Evolutionary conservation across 306 rosid species (phyloP), one percentile per base, ranked within the genome.

Genomic region (Cicer arietinum): DNA sequence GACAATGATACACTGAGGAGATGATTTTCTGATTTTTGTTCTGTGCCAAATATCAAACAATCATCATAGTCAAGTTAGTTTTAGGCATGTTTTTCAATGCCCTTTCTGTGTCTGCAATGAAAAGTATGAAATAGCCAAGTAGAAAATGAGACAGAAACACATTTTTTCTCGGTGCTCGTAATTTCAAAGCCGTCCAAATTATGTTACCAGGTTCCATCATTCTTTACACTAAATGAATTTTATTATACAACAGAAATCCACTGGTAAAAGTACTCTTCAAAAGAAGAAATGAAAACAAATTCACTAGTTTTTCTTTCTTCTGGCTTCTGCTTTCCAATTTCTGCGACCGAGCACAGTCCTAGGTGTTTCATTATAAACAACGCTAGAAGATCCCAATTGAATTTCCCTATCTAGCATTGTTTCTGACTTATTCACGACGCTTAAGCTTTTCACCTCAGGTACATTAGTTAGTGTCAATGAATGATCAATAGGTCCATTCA

Each of bases 301-400:
- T 64, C 60, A 67, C 86, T 77, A 86, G 81, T 69, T 83, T 62
- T 71, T 88, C 88, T 83, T 88, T 83, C 81, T 91, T 86, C 98
- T 91, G 25, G 97, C 97, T 75, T 94, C 97, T 39, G 94, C 96
- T 85, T 91, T 94, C 98, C 97, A 94, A 53, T 91, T 86, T 87
- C 98, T 90, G 39, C 91, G 81, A 57, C 89, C 74, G 10, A 75
- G 46, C 43, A 69, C 83, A 72, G 81, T 30, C 77, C 85, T 87
- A 41, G 79, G 84, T 41, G 75, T 78, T 76, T 81, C 86, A 48
- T 60, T 53, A 78, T 45, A 68, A 44, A 11, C 83, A 50, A 56
- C n/a, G 63, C 75, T 22, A 42, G 91, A 69, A 52, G 79, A 65
- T 73, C 71, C 84, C 12, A 75, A 75, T 12, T 50, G 87, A 10